Conservation (phyloP, 495 filamentous ascomycete genomes). For the Hypoxylon cercidicola region DNA sequence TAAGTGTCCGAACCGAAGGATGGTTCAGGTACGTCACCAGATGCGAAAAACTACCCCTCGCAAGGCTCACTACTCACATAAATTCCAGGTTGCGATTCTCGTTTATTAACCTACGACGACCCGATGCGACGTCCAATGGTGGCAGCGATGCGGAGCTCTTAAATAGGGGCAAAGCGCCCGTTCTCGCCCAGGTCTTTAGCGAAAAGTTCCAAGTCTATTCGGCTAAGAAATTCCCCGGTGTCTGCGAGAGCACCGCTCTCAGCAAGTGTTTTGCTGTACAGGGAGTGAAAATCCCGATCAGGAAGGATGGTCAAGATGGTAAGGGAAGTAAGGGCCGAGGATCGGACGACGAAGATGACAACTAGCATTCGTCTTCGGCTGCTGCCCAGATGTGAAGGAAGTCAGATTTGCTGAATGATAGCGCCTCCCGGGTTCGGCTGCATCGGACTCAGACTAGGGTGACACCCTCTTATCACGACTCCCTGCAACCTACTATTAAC, state of each 20-base stretch:
- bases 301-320: constrained; percentile 80
- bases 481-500: neutral
- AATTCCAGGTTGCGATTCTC: constrained; percentile 59
- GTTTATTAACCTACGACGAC: constrained; percentile 78
- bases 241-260: constrained; percentile 91
- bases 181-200: constrained; percentile 88
- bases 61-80: constrained; percentile 36
- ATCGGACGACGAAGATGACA: constrained; percentile 72
- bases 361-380: constrained; percentile 29
- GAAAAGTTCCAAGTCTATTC: constrained; percentile 93
- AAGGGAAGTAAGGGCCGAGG: constrained; percentile 61
- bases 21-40: constrained; percentile 75
- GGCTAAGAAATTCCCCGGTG: constrained; percentile 97
- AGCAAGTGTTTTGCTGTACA: constrained; percentile 95
- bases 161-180: constrained; percentile 82
- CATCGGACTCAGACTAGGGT: constrained; percentile 10
- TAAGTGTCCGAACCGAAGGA: constrained; percentile 93
- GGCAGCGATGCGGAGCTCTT: constrained; percentile 54
- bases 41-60: neutral
- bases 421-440: constrained; percentile 7
- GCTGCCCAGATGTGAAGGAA: constrained; percentile 2
- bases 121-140: constrained; percentile 57
- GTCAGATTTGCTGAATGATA: constrained; percentile 11
- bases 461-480: constrained; percentile 10
- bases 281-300: constrained; percentile 96